phyloP scores from a whole-genome alignment of 768 basidiomycete species.

The Pleurotus citrinopileatus region DNA sequence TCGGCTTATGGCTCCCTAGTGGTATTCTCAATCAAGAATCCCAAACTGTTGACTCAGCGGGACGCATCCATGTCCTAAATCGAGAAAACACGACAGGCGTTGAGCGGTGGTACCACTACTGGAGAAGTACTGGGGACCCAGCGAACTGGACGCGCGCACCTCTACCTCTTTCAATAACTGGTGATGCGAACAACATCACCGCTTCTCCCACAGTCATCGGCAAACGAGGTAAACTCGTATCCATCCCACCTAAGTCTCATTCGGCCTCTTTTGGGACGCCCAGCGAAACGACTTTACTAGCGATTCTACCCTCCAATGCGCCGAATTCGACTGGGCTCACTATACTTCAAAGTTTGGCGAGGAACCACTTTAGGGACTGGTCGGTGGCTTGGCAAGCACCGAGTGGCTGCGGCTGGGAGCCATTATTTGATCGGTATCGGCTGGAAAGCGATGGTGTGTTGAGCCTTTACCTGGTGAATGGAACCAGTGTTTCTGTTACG shows the following conservation, averaged over 20 bases:
- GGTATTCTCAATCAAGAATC: conserved; percentile 54
- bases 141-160: conserved; percentile 30
- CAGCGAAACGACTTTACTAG: conserved; percentile 18
- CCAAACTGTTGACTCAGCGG: conserved; percentile 41
- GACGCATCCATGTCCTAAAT: conserved; percentile 44
- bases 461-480: conserved; percentile 29
- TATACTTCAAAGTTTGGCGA: conserved; percentile 26
- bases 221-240: conserved; percentile 33
- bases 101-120: conserved; percentile 10
- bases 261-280: background rate
- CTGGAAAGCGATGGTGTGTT: conserved; percentile 28
- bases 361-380: conserved; percentile 30
- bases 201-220: conserved; percentile 32
- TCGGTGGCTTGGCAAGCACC: conserved; percentile 25
- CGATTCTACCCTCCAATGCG: conserved; percentile 31
- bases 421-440: conserved; percentile 30
- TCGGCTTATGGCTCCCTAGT: background rate
- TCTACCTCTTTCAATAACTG: conserved; percentile 22
- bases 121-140: background rate
- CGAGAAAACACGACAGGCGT: conserved; percentile 26
- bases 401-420: conserved; percentile 29
- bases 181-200: conserved; percentile 30
- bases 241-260: conserved; percentile 5
- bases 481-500: background rate
- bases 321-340: conserved; percentile 27